Base-by-base conservation (phyloP, 2,329 filamentous ascomycete species). In the Cladophialophora exuberans region DNA sequence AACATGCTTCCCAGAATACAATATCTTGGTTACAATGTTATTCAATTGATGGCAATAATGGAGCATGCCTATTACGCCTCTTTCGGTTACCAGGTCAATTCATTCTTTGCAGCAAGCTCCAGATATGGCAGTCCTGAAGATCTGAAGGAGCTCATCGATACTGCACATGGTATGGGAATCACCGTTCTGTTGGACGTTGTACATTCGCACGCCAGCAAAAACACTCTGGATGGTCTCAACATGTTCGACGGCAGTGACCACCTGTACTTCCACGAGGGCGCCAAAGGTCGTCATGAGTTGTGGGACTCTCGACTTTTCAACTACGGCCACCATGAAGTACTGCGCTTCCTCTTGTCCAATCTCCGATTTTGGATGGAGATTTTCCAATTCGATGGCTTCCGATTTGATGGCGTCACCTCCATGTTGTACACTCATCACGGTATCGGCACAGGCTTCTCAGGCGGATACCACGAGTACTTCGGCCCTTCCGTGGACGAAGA, bases 11-110 rank as follows among this genome's bases (percentile, higher is more conserved):
- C 93, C 13, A 84, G 93, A 54, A 97, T 99, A 75, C 87, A 92
- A 69, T 78, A 85, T 61, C 79, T 97, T 38, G 94, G 93, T 35
- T 99, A 99, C 79, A 97, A 99, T 70, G 89, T 92, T 51, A 97
- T 99, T 64, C 94, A 99, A 71, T 80, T 99, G 61, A 99, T 99
- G 94, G 94, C 94, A 41, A 82, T 99, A 69, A 99, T 99, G 93
- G 94, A 99, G 71, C 94, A 99, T 74, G 94, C 94, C 45, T 99
- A 99, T 79, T 99, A 99, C 71, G 94, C 94, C 66, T 97, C 93
- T 69, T 99, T 99, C 67, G 94, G 94, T 42, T 99, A 99, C 73
- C 94, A 99, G 73, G 85, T 99, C 75, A 99, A 97, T 78, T 97
- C 89, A 73, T 99, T 99, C 79, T 99, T 97, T 67, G 94, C 94